Evolutionary conservation across 768 basidiomycete species (phyloP).

Genomic region (Lactarius vividus): DNA sequence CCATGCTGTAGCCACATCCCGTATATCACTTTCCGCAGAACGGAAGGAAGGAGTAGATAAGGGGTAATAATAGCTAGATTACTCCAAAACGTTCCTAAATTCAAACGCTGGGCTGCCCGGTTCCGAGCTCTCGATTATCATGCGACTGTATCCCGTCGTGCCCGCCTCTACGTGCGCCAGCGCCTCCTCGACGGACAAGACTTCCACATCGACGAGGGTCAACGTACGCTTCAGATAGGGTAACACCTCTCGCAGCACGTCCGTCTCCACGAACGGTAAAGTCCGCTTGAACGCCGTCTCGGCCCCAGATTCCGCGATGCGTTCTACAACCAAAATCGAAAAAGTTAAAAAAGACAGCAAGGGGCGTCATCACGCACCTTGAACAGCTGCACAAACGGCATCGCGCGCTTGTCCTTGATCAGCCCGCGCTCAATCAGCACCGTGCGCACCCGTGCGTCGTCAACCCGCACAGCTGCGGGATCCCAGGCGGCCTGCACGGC

Average conservation of each 20-base stretch:
- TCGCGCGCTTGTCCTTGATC: constrained; percentile 92
- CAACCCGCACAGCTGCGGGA: constrained; percentile 58
- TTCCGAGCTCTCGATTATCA: constrained; percentile 80
- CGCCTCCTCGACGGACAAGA: constrained; percentile 68
- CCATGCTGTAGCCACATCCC: no score
- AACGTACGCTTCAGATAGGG: constrained; percentile 82
- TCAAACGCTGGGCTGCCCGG: constrained; percentile 86
- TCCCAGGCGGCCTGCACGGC: constrained; percentile 68
- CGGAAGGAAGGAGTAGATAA: neutral
- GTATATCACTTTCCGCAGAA: neutral
- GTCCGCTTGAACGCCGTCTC: constrained; percentile 78
- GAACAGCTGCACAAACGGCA: constrained; percentile 93
- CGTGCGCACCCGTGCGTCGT: constrained; percentile 77
- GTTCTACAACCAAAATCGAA: constrained; percentile 51
- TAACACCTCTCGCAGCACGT: constrained; percentile 64
- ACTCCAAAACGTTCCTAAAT: constrained; percentile 63
- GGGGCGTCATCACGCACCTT: constrained; percentile 55
- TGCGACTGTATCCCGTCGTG: constrained; percentile 56
- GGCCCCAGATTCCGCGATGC: constrained; percentile 72
- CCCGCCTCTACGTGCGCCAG: constrained; percentile 43
- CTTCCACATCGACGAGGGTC: constrained; percentile 65
- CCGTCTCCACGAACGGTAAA: constrained; percentile 78
- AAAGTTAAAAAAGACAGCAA: constrained; percentile 6
- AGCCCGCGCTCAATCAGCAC: constrained; percentile 66
- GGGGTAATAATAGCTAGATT: neutral